Evolutionary conservation across 495 filamentous ascomycete species (phyloP), one percentile per base, ranked within the genome.

Genomic region (Cudoniella acicularis): DNA sequence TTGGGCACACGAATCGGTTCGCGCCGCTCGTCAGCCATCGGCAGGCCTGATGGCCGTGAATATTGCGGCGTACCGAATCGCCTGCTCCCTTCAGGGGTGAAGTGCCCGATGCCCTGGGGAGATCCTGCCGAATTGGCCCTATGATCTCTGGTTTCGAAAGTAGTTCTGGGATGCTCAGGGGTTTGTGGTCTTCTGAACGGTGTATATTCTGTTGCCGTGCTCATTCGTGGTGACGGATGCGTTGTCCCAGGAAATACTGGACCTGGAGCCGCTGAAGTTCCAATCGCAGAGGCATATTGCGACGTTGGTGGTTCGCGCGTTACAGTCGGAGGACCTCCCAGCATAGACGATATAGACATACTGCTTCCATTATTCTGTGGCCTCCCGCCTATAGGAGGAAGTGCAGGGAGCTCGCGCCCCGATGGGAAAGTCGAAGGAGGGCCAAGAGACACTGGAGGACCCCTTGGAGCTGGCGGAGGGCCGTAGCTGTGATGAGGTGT

Each of bases 331-430:
- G 87, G 82, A n/a, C 83, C 83, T 47, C 87, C 87, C 20, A 98
- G 83, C 81, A 98, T 91, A 20, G 94, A 90, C 9, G 91, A 94
- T 66, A 98, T 98, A 20, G 94, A 96, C 94, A 98, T 98, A 76
- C 88, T 89, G 72, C 88, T 88, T 13, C 84, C 83, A 10, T 73
- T 70, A 50, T 67, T 71, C 10, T 64, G 69, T 3, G 74, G 70
- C 56, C 79, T 72, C 8, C 75, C 63, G 20, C 57, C 57, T 23
- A 82, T 68, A 3, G 80, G 71, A 60, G 77, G 74, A 41, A 82
- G 62, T 1, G 79, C 72, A 24, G 83, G 83, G 18, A 84, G 74
- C 54, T 85, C 81, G 50, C 83, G 79, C 40, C 72, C 72, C 41
- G 76, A 70, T 0, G 78, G 74, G 61, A 82, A 80, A 6, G 76